These are phyloP conservation scores for Cadophora malorum DNA, from an alignment of 2,329 filamentous ascomycete species.

Conservation along the genomic window DNA sequence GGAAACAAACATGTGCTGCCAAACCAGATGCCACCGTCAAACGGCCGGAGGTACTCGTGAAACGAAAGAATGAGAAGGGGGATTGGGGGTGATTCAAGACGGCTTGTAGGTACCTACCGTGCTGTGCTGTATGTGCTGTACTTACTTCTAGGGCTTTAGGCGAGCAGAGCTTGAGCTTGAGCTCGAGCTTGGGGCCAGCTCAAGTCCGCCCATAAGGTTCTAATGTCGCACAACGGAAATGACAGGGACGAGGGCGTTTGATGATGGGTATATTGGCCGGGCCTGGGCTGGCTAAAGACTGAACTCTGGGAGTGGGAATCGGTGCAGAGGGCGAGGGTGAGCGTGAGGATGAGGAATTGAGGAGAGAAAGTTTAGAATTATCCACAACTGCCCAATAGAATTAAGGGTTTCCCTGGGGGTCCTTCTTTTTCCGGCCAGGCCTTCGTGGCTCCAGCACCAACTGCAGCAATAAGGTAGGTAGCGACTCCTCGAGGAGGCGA, in stretches of 20 bases:
- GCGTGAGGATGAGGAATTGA: no score
- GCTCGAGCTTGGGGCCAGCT: conserved; percentile 6
- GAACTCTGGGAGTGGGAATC: not conserved
- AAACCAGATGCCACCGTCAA: not conserved
- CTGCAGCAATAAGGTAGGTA: not conserved
- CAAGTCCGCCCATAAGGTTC: conserved; percentile 12
- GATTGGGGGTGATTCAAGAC: not conserved
- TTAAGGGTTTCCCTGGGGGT: not conserved
- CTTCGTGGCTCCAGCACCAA: not conserved
- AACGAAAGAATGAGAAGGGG: not conserved
- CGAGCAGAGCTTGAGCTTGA: not conserved
- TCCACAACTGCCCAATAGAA: not conserved
- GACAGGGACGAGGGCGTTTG: conserved; percentile 21
- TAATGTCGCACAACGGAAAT: conserved; percentile 27
- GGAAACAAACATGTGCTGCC: not conserved
- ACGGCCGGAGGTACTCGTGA: conserved; percentile 7
- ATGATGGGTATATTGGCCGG: conserved; percentile 14
- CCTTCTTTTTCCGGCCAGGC: not conserved
- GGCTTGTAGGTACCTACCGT: no score
- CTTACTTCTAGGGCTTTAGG: no score
- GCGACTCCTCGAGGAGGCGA: not conserved
- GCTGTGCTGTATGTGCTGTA: no score
- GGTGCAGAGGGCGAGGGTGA: no score
- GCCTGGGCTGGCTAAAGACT: conserved; percentile 11
- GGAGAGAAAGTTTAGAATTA: not conserved